Conservation (phyloP, 441 rosid species). For the Syzygium syzygioides region DNA sequence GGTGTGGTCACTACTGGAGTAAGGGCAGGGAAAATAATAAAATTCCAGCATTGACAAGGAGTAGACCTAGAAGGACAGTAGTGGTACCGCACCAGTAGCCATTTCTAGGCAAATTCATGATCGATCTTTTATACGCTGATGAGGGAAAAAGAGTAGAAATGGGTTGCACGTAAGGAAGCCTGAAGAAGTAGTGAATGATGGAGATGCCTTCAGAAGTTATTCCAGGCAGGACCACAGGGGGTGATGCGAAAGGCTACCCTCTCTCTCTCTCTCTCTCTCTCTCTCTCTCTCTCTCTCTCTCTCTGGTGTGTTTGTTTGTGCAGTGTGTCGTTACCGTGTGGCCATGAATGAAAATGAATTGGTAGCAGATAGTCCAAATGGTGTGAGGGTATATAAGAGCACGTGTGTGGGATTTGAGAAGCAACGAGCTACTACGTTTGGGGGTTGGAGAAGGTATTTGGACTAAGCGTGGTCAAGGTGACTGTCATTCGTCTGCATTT, state of each 20-base stretch:
- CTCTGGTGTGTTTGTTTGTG: neutral
- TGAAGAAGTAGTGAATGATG: neutral
- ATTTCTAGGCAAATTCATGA: neutral
- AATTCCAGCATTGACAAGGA: neutral
- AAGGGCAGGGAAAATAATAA: neutral
- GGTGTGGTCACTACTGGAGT: neutral
- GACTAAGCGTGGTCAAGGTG: conserved; percentile 1
- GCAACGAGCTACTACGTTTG: neutral
- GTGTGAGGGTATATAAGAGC: neutral
- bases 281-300: neutral
- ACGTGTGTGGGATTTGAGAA: neutral
- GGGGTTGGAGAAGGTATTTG: neutral
- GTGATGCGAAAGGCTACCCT: neutral
- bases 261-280: neutral
- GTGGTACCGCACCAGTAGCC: neutral
- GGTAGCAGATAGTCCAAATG: neutral
- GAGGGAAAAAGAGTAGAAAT: neutral
- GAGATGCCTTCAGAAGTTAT: neutral
- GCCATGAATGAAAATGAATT: neutral
- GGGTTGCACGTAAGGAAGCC: neutral
- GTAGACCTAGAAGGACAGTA: neutral
- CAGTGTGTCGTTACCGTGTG: neutral
- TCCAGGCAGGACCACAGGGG: neutral
- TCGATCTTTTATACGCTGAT: neutral
- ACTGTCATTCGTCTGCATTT: conserved; percentile 43